Base-by-base conservation (phyloP, 495 filamentous ascomycete genomes). In the Apiosordaria backusii region DNA sequence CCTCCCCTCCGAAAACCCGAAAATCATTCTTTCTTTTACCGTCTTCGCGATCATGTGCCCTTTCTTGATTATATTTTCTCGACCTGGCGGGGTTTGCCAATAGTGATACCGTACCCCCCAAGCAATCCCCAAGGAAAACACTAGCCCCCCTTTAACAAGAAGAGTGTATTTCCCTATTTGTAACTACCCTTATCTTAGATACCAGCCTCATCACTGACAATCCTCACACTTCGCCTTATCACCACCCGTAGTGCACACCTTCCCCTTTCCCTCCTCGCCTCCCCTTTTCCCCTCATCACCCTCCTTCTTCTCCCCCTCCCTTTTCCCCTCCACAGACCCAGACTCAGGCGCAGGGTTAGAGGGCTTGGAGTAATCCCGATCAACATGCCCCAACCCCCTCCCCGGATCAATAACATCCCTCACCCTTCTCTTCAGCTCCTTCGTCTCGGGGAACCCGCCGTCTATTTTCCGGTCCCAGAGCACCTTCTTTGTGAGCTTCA, bases 381-480 rank as follows among this genome's bases (percentile, higher is more conserved):
- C 91, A 3, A 92, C 88, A 82, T 99, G 95, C 1, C 95, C 95
- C 65, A 98, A 76, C 74, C 92, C 83, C 66, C 89, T 82, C 0
- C 75, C 77, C 0, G 95, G 95, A 62, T 93, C 86, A 67, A 97
- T 88, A 50, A 91, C 81, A 81, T 97, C 89, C 57, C 95, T 80
- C 5, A 99, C 89, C n/a, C 87, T 83, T 21, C 90, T 84, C 77
- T 99, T 98, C n/a, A 98, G 86, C 65, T 90, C 83, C 76, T 96
- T 95, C 13, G 90, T 90, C 76, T 96, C 91, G 64, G 95, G 95
- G 79, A 99, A 99, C 0, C 95, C 95, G 27, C 92, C 91, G 74
- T 97, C 87, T 4, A 71, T 69, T 77, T 96, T 97, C 64, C 94
- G 86, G 81, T 97, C 92, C 95, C 95, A 99, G 24, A 99, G 78